Conservation (phyloP, 148 eudicot species). For the Euryodendron excelsum region DNA sequence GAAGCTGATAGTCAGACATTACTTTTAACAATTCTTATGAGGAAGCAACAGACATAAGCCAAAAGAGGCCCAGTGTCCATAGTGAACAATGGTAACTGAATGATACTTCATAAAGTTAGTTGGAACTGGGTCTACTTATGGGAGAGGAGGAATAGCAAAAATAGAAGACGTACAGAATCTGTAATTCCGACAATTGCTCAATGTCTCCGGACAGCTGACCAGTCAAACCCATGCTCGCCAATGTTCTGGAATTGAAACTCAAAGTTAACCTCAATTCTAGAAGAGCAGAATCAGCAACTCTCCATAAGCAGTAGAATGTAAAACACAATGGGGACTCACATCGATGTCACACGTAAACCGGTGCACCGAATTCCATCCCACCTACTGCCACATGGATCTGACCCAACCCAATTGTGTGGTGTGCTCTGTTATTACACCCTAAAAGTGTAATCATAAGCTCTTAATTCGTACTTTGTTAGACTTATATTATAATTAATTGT, state of each 20-base stretch:
- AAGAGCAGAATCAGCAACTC: background rate
- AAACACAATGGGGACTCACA: slow-evolving; percentile 32
- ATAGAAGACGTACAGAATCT: slow-evolving; percentile 49
- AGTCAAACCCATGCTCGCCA: slow-evolving; percentile 51
- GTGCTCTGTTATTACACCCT: no score
- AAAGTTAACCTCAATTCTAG: background rate
- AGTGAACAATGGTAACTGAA: background rate
- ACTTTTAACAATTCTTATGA: background rate
- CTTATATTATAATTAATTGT: no score
- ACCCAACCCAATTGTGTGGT: slow-evolving; percentile 58
- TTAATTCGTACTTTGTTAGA: no score
- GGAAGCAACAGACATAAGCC: background rate
- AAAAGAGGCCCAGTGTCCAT: background rate
- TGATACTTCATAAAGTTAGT: background rate
- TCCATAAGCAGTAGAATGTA: background rate
- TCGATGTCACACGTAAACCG: slow-evolving; percentile 45
- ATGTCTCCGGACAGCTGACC: slow-evolving; percentile 71
- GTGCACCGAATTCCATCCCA: slow-evolving; percentile 77
- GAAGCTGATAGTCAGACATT: background rate
- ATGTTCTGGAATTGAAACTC: slow-evolving; percentile 38
- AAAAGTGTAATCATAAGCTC: no score
- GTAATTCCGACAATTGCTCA: slow-evolving; percentile 42
- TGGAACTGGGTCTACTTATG: background rate
- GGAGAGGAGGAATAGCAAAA: background rate
- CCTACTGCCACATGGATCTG: slow-evolving; percentile 55